A percentile compares a stretch with the other conserved stretches of the same genome.
phyloP scores from a whole-genome alignment of 148 eudicot genomes.

The Rhododendron simsii region DNA sequence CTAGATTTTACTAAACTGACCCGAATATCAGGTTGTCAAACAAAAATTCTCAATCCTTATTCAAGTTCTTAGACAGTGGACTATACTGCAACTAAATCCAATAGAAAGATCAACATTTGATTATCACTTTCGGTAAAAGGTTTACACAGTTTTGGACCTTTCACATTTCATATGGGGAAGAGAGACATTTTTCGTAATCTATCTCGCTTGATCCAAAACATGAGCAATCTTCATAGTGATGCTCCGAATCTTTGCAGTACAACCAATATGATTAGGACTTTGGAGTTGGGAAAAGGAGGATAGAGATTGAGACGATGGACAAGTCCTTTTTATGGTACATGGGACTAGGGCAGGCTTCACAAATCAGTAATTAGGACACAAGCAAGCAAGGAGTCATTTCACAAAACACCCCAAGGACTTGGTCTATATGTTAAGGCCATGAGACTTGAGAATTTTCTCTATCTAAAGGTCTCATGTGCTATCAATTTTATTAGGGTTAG shows the following conservation, averaged over 20 bases:
- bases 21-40: no score
- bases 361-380: not conserved
- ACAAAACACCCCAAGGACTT: not conserved
- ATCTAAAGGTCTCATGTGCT: no score
- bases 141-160: not conserved
- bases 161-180: not conserved
- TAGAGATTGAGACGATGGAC: not conserved
- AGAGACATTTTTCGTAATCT: not conserved
- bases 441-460: no score
- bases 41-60: not conserved
- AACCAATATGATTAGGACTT: not conserved
- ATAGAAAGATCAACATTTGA: not conserved
- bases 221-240: not conserved
- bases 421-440: not conserved
- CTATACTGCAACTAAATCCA: not conserved
- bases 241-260: not conserved
- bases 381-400: conserved; percentile 1
- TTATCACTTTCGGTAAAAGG: not conserved
- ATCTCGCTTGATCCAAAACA: not conserved
- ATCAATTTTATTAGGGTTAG: no score
- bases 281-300: not conserved
- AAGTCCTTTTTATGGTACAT: conserved; percentile 9
- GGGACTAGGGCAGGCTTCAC: not conserved
- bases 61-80: not conserved
- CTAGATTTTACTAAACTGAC: rapidly evolving